Evolutionary conservation across 2,329 filamentous ascomycete species (phyloP).

Genomic region (Tetracladium maxilliforme): DNA sequence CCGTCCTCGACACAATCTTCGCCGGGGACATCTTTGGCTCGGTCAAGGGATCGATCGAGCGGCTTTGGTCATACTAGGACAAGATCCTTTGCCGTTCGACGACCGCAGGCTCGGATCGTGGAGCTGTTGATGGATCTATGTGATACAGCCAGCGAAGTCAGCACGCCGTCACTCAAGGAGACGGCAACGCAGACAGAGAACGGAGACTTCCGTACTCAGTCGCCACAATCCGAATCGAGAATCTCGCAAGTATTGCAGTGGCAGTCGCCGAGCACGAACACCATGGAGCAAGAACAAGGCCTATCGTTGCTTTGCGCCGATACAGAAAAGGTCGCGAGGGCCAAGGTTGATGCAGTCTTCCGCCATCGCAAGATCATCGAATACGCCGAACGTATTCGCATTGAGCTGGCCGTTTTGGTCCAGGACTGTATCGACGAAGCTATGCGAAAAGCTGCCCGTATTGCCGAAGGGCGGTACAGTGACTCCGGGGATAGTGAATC

Average conservation of each 20-base stretch:
- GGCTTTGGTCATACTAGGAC: constrained; percentile 69
- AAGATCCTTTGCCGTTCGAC: constrained; percentile 79
- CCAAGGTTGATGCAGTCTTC: constrained; percentile 86
- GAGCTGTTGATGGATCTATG: constrained; percentile 90
- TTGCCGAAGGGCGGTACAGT: constrained; percentile 71
- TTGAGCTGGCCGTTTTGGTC: constrained; percentile 85
- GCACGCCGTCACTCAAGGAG: constrained; percentile 85
- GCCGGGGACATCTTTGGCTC: constrained; percentile 54
- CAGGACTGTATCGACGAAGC: constrained; percentile 93
- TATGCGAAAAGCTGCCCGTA: constrained; percentile 74
- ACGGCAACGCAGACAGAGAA: constrained; percentile 42
- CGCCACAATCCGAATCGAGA: constrained; percentile 86
- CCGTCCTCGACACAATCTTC: constrained; percentile 61
- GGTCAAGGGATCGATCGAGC: constrained; percentile 49
- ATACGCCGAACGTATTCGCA: constrained; percentile 86
- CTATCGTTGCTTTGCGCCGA: constrained; percentile 78
- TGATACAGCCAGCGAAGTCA: constrained; percentile 91
- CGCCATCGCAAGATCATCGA: constrained; percentile 88
- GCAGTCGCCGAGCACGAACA: constrained; percentile 87
- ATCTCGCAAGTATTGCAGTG: constrained; percentile 92
- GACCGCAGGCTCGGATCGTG: constrained; percentile 84
- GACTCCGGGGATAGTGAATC: constrained; percentile 44
- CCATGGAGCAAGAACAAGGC: constrained; percentile 85
- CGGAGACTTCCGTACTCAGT: constrained; percentile 80
- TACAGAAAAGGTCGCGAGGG: constrained; percentile 68